Evolutionary conservation across 805 yeast genomes (phyloP).

Genomic region (Hanseniaspora meyeri): DNA sequence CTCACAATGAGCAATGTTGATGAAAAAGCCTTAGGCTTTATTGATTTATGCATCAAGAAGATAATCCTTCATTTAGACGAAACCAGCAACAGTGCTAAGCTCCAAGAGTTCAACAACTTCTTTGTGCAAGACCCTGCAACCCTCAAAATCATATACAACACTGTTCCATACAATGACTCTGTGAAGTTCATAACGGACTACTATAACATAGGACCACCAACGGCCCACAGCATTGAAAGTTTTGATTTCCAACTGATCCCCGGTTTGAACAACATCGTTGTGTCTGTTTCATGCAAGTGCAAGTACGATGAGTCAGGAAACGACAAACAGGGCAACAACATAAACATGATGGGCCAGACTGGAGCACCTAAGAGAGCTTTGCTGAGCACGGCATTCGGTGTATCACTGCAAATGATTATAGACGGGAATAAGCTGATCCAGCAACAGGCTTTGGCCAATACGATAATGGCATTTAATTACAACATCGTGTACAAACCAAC

Average conservation of each 20-base stretch:
- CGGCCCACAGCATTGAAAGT: constrained; percentile 53
- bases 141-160: constrained; percentile 25
- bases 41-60: constrained; percentile 26
- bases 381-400: constrained; percentile 66
- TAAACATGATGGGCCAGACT: constrained; percentile 26
- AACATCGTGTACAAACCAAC: constrained; percentile 54
- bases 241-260: constrained; percentile 58
- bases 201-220: constrained; percentile 27
- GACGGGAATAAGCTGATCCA: constrained; percentile 39
- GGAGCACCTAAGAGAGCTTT: constrained; percentile 31
- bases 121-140: constrained; percentile 18
- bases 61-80: constrained; percentile 28
- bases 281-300: constrained; percentile 46
- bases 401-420: constrained; percentile 41
- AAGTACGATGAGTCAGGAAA: constrained; percentile 66
- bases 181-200: constrained; percentile 23
- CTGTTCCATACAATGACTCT: constrained; percentile 23
- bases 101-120: constrained; percentile 22
- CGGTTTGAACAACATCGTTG: constrained; percentile 44
- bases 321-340: constrained; percentile 51
- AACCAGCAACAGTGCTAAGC: constrained; percentile 21
- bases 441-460: constrained; percentile 26
- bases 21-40: constrained; percentile 22
- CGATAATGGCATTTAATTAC: constrained; percentile 50
- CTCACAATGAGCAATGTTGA: constrained; percentile 12